phyloP scores from a whole-genome alignment of 148 eudicot species.

The Rhododendron kiyosumense region DNA sequence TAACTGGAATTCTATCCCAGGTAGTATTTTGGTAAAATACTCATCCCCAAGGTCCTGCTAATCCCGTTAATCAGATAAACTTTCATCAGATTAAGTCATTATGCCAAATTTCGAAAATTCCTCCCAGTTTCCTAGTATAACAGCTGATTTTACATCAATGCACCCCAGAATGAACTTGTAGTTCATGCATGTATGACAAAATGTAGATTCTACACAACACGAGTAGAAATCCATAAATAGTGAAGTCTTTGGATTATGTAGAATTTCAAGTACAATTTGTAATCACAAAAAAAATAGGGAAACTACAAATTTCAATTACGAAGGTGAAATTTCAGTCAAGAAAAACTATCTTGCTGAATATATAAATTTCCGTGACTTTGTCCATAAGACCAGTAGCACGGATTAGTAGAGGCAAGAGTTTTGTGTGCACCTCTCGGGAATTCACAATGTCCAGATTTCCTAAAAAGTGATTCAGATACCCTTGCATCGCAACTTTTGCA shows the following conservation, averaged over 20 bases:
- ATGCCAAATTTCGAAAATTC: too few relatives aligned
- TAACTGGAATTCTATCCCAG: not conserved
- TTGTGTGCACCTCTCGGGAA: constrained; percentile 63
- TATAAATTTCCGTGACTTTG: not conserved
- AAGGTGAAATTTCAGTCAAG: not conserved
- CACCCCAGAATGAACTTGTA: too few relatives aligned
- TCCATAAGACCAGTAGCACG: not conserved
- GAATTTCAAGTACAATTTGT: too few relatives aligned
- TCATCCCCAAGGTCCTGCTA: not conserved
- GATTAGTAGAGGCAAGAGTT: not conserved
- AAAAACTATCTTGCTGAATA: not conserved
- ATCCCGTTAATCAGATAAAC: not conserved
- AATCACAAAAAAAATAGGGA: not conserved
- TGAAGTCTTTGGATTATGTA: too few relatives aligned
- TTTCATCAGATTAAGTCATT: too few relatives aligned
- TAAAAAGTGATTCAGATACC: constrained; percentile 85
- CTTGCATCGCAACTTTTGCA: constrained; percentile 95
- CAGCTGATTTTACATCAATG: too few relatives aligned
- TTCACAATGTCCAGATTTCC: constrained; percentile 88
- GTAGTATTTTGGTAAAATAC: not conserved
- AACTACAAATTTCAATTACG: not conserved
- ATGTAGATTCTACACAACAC: too few relatives aligned
- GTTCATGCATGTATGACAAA: too few relatives aligned
- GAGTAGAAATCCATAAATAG: too few relatives aligned
- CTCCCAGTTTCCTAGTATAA: too few relatives aligned